Base-by-base conservation (phyloP, 768 basidiomycete genomes). In the Rossbeevera mucosa region DNA sequence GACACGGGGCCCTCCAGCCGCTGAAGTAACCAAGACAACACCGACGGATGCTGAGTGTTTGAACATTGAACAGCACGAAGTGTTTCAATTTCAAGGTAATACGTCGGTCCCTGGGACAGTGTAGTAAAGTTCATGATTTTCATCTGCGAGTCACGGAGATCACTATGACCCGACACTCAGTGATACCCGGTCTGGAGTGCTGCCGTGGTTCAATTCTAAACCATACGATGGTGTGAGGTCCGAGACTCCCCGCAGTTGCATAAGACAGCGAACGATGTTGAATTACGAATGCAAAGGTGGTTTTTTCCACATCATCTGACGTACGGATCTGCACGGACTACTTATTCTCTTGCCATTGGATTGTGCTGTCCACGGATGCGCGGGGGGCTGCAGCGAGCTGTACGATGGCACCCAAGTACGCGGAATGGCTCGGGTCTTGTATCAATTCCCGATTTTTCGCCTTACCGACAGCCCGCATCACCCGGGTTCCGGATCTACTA, bases 401-500 rank as follows among this genome's bases (percentile, higher is more conserved):
- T 8, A 13, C 5, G 13, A 12, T 30, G 30, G 29, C 6, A n/a
- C n/a, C n/a, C n/a, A n/a, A 13, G 16, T 4, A 12, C 18, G 24
- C 42, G 42, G 42, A 24, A 43, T 43, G 42, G 16, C 16, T 16
- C 42, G 42, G 42, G 14, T 18, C 18, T 9, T 28, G 8, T 11
- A 5, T 36, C 9, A 31, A 18, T 9, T 8, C 33, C 33, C n/a
- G 31, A 16, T 33, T 33, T 16, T 8, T 33, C 33, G 33, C 31
- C 16, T 16, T 16, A 3, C 8, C 33, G n/a, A 36, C 9, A 36
- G 33, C 33, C n/a, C 33, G n/a, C 33, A 9, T 18, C n/a, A 18
- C 33, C 33, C 9, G 33, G 9, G 6, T 38, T 4, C 44, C 61
- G 61, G 60, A 63, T 61, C 56, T 63, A 8, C 21, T 21, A 24